phyloP scores from a whole-genome alignment of 2,329 filamentous ascomycete species.

The Pseudocercospora pini-densiflorae region DNA sequence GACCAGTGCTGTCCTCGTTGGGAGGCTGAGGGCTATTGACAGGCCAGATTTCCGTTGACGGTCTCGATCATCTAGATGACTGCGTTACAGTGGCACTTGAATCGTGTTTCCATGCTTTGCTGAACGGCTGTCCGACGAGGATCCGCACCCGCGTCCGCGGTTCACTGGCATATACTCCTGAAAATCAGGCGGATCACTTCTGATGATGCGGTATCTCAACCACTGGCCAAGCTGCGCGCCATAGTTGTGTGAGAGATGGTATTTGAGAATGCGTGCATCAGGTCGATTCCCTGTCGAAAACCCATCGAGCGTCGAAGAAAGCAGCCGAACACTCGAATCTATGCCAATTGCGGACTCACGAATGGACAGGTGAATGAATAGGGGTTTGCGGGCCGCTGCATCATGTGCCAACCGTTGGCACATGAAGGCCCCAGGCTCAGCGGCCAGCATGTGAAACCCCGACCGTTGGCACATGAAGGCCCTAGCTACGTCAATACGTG shows the following conservation, averaged over 20 bases:
- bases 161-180: background rate
- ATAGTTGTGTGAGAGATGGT: background rate
- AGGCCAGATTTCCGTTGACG: background rate
- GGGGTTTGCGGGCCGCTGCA: no score
- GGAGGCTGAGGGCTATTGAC: background rate
- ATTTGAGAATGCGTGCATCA: no score
- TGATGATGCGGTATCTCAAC: background rate
- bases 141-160: background rate
- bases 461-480: no score
- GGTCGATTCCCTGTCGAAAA: no score
- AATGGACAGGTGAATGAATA: no score
- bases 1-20: background rate
- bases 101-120: background rate
- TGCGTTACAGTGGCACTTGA: background rate
- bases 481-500: no score
- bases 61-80: background rate
- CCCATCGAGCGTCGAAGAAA: background rate
- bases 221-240: background rate
- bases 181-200: background rate
- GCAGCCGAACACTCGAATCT: background rate
- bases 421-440: no score
- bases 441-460: no score
- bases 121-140: background rate
- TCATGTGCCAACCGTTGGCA: no score
- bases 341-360: no score